Evolutionary conservation across 202 grass and related monocot species (phyloP).

Genomic region (Setaria viridis): DNA sequence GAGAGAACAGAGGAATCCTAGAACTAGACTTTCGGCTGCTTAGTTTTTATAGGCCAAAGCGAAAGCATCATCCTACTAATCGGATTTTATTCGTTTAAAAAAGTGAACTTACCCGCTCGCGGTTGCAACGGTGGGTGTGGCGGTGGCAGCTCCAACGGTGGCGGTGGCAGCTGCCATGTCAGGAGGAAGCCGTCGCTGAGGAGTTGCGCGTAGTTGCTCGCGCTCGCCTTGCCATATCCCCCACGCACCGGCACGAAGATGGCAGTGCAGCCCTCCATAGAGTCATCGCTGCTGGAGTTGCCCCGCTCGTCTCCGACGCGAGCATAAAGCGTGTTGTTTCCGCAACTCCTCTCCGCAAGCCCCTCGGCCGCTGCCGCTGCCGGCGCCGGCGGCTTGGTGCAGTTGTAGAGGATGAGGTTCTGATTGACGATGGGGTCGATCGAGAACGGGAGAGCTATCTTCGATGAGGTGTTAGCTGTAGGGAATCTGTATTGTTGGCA

Average conservation of each 20-base stretch:
- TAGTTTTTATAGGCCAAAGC: too few relatives aligned
- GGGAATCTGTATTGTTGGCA: too few relatives aligned
- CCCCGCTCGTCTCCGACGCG: neutral
- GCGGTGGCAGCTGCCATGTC: neutral
- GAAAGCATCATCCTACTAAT: too few relatives aligned
- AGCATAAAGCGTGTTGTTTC: neutral
- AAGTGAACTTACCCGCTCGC: too few relatives aligned
- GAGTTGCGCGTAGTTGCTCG: neutral
- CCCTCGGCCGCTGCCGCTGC: neutral
- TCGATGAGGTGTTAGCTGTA: neutral
- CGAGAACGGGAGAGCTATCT: neutral
- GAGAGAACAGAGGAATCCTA: too few relatives aligned
- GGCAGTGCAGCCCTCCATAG: neutral
- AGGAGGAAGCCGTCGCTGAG: neutral
- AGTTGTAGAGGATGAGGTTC: neutral
- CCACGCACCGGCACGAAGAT: neutral
- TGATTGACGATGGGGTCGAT: neutral
- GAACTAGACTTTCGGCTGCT: too few relatives aligned
- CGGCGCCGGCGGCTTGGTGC: neutral
- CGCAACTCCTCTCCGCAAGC: neutral
- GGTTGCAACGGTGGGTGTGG: too few relatives aligned
- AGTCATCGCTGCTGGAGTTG: too few relatives aligned
- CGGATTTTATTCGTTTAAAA: too few relatives aligned
- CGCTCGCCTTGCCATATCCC: neutral
- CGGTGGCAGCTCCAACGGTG: too few relatives aligned